phyloP scores from a whole-genome alignment of 139 green algal genomes.

The Coccomyxa sp. region DNA sequence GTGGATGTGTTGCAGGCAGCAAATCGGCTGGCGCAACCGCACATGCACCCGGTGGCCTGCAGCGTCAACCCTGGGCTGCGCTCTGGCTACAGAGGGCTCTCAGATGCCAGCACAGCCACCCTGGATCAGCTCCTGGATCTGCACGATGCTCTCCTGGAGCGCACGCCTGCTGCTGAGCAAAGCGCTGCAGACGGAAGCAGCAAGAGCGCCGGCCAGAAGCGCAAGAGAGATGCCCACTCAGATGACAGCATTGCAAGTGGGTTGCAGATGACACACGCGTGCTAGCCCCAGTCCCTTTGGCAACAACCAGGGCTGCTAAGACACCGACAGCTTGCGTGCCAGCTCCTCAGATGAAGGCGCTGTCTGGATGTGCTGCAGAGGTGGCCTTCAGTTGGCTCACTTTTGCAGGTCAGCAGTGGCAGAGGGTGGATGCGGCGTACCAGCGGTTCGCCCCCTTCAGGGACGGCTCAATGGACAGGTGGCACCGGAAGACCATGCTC shows the following conservation, averaged over 20 bases:
- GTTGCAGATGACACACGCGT: too few species aligned
- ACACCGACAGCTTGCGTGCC: too few species aligned
- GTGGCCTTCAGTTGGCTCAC: too few species aligned
- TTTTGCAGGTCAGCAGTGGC: constrained; percentile 39
- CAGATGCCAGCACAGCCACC: constrained; percentile 12
- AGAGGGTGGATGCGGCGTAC: constrained; percentile 16
- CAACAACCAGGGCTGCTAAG: too few species aligned
- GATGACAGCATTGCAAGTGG: too few species aligned
- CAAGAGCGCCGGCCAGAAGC: background rate
- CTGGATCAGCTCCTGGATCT: constrained; percentile 43
- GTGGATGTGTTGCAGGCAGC: constrained; percentile 13
- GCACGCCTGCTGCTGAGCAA: background rate
- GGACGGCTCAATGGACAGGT: constrained; percentile 72
- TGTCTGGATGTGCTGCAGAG: too few species aligned
- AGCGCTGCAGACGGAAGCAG: background rate
- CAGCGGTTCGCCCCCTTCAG: constrained; percentile 45
- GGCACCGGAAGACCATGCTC: constrained; percentile 76
- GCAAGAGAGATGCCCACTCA: constrained; percentile 6
- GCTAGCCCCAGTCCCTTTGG: too few species aligned
- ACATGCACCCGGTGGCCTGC: background rate
- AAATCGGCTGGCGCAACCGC: background rate
- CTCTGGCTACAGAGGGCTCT: constrained; percentile 4
- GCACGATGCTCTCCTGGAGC: constrained; percentile 39
- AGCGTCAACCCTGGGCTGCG: constrained; percentile 14
- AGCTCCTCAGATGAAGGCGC: too few species aligned